Conservation (phyloP, 768 basidiomycete species). For the Leccinum sublutescens region DNA sequence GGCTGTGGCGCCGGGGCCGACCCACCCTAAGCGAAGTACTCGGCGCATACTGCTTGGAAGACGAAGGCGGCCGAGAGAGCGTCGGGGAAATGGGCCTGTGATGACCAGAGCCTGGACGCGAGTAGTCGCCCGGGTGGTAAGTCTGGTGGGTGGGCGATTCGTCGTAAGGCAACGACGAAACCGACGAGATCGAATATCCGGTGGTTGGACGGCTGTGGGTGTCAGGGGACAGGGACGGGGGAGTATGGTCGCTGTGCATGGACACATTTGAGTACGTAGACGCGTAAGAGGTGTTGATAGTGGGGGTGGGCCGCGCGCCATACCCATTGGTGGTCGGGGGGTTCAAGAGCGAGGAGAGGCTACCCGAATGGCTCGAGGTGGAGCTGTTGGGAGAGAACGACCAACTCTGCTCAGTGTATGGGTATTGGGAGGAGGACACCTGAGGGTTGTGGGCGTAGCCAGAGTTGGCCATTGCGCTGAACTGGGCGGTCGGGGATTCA, state of each 20-base stretch:
- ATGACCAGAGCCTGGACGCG: constrained; percentile 72
- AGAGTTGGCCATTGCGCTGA: constrained; percentile 39
- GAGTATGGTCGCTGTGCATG: constrained; percentile 65
- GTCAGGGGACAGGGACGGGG: constrained; percentile 75
- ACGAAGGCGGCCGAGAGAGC: constrained; percentile 65
- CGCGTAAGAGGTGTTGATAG: constrained; percentile 68
- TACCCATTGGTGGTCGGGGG: constrained; percentile 49
- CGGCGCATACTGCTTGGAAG: constrained; percentile 53
- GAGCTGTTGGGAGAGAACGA: constrained; percentile 46
- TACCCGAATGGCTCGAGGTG: constrained; percentile 66
- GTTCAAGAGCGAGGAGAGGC: constrained; percentile 76
- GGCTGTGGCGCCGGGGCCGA: constrained; percentile 75
- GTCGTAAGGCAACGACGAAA: constrained; percentile 73
- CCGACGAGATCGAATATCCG: constrained; percentile 82
- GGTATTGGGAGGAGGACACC: constrained; percentile 56
- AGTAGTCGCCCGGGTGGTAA: constrained; percentile 55
- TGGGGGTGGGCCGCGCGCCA: constrained; percentile 56
- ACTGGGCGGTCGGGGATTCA: constrained; percentile 56
- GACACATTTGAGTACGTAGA: constrained; percentile 69
- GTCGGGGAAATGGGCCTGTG: constrained; percentile 64
- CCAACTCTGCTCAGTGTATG: constrained; percentile 65
- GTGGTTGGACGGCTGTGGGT: constrained; percentile 71
- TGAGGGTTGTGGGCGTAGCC: constrained; percentile 32
- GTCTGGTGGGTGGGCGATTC: constrained; percentile 41
- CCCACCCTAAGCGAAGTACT: constrained; percentile 63